Base-by-base conservation (phyloP, 176 grass and related monocot species). In the Carex pumila region DNA sequence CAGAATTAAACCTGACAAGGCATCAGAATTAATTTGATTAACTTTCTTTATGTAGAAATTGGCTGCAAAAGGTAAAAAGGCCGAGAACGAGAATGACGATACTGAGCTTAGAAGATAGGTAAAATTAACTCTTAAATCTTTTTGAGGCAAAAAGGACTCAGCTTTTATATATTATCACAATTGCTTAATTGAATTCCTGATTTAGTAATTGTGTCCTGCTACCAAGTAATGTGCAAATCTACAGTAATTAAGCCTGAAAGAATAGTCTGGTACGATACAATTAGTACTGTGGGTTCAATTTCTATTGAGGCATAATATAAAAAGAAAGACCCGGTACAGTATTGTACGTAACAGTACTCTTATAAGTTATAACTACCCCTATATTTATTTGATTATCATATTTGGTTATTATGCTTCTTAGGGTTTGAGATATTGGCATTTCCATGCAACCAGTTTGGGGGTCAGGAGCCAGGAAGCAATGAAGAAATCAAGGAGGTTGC, bases 401-500 rank as follows among this genome's bases (percentile, higher is more conserved):
- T 31, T 12, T 36, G 81, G 65, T 31, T 36, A 62, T 57, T 76
- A 36, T 70, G 1, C 61, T 56, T 47, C 41, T 12, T 52, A 90
- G 92, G 84, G 14, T 84, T 94, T 34, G 90, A 94, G 86, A 94
- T 94, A 88, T 81, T 92, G 45, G 90, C 92, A 85, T 92, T 90
- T 90, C 90, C 92, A 2, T 94, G 92, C 90, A 94, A 92, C 55
- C 90, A 94, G 34, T 94, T 94, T 86, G 79, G 55, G 65, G 70
- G 92, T 75, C 92, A 94, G 79, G 90, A 94, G 76, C 92, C 92
- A 61, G 92, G 92, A 61, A 91, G 80, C 88, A 94, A 86, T 39
- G 81, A 94, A 80, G 90, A 94, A 15, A 94, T 94, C 70, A 71
- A 90, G 12, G 90, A 90, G 60, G 87, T 88, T 80, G 89, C 84